Conservation (phyloP, 306 rosid genomes). For the Cucumis hystrix region DNA sequence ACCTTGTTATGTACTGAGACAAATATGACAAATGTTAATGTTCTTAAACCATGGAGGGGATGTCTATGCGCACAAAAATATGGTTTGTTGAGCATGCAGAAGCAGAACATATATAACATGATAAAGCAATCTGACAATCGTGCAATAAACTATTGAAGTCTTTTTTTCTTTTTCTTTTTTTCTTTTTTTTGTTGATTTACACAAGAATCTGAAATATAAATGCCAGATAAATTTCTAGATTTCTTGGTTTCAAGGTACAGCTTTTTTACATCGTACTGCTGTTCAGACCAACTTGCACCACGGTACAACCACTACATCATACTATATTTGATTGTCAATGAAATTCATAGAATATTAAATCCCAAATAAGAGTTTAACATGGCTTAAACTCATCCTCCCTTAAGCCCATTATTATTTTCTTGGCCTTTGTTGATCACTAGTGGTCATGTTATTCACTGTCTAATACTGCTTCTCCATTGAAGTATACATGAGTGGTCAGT, state of each 20-base stretch:
- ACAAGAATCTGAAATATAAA: neutral
- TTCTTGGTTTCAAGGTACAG: neutral
- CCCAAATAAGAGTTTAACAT: too few species aligned
- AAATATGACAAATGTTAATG: neutral
- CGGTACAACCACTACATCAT: too few species aligned
- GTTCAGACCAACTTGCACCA: too few species aligned
- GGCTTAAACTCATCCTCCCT: too few species aligned
- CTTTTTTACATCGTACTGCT: too few species aligned
- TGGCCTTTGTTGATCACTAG: too few species aligned
- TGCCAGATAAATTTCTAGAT: neutral
- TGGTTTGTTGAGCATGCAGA: neutral
- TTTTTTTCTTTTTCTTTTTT: too few species aligned
- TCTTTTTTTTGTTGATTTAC: too few species aligned
- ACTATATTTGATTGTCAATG: neutral
- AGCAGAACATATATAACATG: neutral
- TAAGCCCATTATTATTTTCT: too few species aligned
- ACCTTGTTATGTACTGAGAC: neutral
- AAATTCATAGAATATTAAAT: neutral
- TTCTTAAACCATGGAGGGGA: neutral
- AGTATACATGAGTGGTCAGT: neutral
- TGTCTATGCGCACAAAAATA: neutral
- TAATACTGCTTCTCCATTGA: neutral
- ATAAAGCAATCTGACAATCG: neutral
- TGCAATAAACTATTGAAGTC: neutral
- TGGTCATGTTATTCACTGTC: neutral